Conservation (phyloP, 2,329 filamentous ascomycete species). For the Fusarium mangiferae region DNA sequence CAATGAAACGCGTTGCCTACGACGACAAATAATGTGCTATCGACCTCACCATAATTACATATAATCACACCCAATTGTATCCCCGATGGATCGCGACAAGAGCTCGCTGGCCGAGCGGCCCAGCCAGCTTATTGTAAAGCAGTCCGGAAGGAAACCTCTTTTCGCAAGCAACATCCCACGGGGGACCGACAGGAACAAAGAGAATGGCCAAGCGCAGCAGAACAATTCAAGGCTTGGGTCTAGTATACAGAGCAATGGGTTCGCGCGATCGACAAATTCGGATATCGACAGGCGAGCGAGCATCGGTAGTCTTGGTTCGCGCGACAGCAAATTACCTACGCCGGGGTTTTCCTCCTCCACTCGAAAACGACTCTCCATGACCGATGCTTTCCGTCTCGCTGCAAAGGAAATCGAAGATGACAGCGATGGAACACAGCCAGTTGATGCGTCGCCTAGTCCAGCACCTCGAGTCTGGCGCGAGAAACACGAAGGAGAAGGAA, state of each 20-base stretch:
- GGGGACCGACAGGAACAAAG: constrained; percentile 38
- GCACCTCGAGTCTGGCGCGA: constrained; percentile 59
- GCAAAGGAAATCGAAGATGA: constrained; percentile 45
- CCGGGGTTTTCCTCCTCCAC: constrained; percentile 45
- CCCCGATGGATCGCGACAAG: constrained; percentile 42
- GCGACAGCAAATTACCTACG: constrained; percentile 50
- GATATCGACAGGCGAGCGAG: constrained; percentile 40
- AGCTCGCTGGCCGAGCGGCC: constrained; percentile 37
- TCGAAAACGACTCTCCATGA: constrained; percentile 52
- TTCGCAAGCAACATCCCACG: constrained; percentile 46
- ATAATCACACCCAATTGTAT: constrained; percentile 7
- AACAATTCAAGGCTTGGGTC: constrained; percentile 20
- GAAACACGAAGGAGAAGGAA: constrained; percentile 47
- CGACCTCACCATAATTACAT: constrained; percentile 19
- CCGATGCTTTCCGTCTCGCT: constrained; percentile 55
- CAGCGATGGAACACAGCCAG: constrained; percentile 40
- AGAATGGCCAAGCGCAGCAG: constrained; percentile 29
- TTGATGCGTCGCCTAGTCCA: constrained; percentile 62
- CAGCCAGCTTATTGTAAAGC: constrained; percentile 51
- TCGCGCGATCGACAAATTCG: constrained; percentile 42
- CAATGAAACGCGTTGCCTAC: constrained; percentile 37
- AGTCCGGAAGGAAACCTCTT: constrained; percentile 54
- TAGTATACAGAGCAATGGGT: constrained; percentile 23
- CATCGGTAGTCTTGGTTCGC: constrained; percentile 40
- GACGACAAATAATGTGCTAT: constrained; percentile 33